Base-by-base conservation (phyloP, 805 yeast species). In the Clavispora fructus region DNA sequence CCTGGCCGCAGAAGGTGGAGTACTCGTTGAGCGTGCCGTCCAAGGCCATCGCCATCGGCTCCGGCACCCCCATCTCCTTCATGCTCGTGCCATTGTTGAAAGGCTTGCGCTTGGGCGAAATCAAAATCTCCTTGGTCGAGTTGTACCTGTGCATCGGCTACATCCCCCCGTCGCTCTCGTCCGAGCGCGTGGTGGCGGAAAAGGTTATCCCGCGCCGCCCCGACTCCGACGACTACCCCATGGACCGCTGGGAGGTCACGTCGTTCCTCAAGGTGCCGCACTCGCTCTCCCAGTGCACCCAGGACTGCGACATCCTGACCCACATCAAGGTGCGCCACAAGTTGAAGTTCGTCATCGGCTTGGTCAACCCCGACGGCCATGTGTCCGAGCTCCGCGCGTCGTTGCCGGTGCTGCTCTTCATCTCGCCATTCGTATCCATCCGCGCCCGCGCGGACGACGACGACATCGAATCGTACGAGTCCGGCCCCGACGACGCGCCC, bases 1-100 rank as follows among this genome's bases (percentile, higher is more conserved):
- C 91, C 1, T 92, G 98, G 98, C 97, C 98, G 2, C 72, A 82
- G 40, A 94, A 94, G 61, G 88, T 92, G 29, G 97, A 92, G 59
- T 92, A 92, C 63, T 78, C 89, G 3, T 80, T 94, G 48, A 85
- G 87, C 44, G 82, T 87, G 6, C 97, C 98, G 0, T 75, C 88
- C 25, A 84, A 87, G 58, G 96, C 97, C 0, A 78, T 89, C 23
- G 95, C 98, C 0, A 83, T 94, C 38, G 99, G 99, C 1, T 82
- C 96, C 0, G 68, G 79, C 0, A 72, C 85, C 6, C 86, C 88
- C 1, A 75, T 92, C 7, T 78, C 81, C 53, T 73, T 92, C 55
- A 71, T 80, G 52, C 61, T 92, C 55, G 85, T 85, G 1, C 98
- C 99, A 0, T 67, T 92, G 37, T 64, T 80, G 39, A 92, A 94